Evolutionary conservation across 2,329 filamentous ascomycete genomes (phyloP).

Genomic region (Ceratocystis eucalypticola): DNA sequence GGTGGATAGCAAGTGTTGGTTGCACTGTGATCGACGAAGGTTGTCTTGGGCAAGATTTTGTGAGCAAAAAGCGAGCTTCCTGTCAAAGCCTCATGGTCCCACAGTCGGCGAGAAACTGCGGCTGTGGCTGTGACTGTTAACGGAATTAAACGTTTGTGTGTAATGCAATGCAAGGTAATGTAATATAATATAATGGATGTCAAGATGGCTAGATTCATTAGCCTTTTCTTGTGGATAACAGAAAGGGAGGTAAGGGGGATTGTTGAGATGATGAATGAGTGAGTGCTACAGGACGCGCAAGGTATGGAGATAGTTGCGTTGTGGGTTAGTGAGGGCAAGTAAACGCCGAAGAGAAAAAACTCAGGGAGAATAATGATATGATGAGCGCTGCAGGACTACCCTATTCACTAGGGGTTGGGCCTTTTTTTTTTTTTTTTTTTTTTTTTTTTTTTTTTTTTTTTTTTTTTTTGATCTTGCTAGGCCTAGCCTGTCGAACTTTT

Average conservation of each 20-base stretch:
- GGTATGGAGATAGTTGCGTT: not conserved
- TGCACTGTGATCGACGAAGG: not conserved
- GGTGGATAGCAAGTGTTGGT: not conserved
- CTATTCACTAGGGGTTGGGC: not conserved
- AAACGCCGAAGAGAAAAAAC: no score
- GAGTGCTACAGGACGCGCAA: no score
- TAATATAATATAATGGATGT: no score
- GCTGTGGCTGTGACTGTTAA: not conserved
- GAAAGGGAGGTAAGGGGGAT: not conserved
- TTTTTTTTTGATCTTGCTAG: not conserved
- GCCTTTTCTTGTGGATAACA: not conserved
- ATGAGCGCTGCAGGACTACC: not conserved
- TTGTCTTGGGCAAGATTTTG: not conserved
- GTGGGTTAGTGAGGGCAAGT: not conserved
- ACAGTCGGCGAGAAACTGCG: not conserved
- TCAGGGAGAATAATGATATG: not conserved
- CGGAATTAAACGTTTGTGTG: slow-evolving; percentile 1
- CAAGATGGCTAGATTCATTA: no score
- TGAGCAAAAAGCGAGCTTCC: not conserved
- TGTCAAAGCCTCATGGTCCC: not conserved
- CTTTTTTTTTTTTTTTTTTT: not conserved
- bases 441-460: no score
- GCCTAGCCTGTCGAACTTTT: slow-evolving; percentile 6
- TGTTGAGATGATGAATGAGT: no score
- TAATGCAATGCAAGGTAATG: not conserved